Evolutionary conservation across 1,139 yeast species (phyloP), one percentile per base, ranked within the genome.

Genomic region (Candida sp.): DNA sequence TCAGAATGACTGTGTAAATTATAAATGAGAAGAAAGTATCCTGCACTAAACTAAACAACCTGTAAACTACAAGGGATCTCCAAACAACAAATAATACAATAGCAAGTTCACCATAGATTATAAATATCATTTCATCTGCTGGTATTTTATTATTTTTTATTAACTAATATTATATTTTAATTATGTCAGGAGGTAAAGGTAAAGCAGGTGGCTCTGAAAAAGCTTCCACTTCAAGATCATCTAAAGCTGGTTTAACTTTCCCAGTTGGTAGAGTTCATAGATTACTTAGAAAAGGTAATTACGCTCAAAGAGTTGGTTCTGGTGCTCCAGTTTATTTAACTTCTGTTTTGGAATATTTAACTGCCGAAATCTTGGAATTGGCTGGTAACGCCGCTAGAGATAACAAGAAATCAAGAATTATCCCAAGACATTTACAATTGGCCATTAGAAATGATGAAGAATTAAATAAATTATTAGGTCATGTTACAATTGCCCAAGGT

Each of bases 201-300:
- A 90, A 90, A 78, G 96, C 97, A 68, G 95, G 96, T 63, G 77
- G 95, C 58, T 69, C 87, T 58, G 91, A 90, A 69, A 91, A 91
- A 77, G 90, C 95, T 61, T 86, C 97, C 63, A 93, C 95, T 75
- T 87, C 97, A 47, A 90, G 98, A 83, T 91, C 98, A 59, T 85
- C 97, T 53, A 91, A 89, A 80, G 98, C 98, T 68, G 98, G 97
- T 72, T 84, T 91, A 70, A 88, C 96, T 61, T 91, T 93, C 95
- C 98, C 98, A 76, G 98, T 93, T 60, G 98, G 98, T 75, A 93
- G 98, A 85, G 95, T 91, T 57, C 98, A 91, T 82, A 85, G 97
- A 80, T 82, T 90, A 64, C 79, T 91, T 64, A 88, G 96, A 82
- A 90, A 87, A 77, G 98, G 98, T 66, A 91, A 91, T 84, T 91